A percentile compares a stretch with the other conserved stretches of the same genome.
phyloP scores from a whole-genome alignment of 768 basidiomycete genomes.

The Tylopilus felleus region DNA sequence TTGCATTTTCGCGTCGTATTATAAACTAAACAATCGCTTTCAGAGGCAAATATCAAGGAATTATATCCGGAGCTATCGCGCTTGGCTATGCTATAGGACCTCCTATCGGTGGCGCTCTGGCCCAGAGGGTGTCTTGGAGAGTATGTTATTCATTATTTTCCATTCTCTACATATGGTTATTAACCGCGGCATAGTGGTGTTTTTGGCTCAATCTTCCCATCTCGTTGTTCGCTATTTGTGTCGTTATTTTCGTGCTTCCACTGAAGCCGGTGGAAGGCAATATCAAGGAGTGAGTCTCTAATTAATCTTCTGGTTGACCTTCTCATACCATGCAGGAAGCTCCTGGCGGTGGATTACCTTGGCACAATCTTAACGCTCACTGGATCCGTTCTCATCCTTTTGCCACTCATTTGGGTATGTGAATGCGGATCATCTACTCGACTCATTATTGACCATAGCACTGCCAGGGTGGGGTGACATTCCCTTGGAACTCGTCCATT shows the following conservation, averaged over 20 bases:
- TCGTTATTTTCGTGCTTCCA: slow-evolving; percentile 62
- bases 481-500: slow-evolving; percentile 66
- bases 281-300: slow-evolving; percentile 40
- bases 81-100: slow-evolving; percentile 67
- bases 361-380: slow-evolving; percentile 57
- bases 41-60: slow-evolving; percentile 77
- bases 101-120: slow-evolving; percentile 61
- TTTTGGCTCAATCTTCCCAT: slow-evolving; percentile 72
- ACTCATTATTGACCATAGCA: not conserved
- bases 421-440: not conserved
- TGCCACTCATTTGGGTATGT: slow-evolving; percentile 70
- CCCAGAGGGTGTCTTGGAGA: slow-evolving; percentile 61
- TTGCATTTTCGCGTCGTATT: not conserved
- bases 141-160: slow-evolving; percentile 34
- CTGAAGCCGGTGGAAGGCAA: slow-evolving; percentile 65
- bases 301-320: not conserved
- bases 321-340: slow-evolving; percentile 43
- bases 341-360: slow-evolving; percentile 61
- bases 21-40: not conserved
- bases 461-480: slow-evolving; percentile 62
- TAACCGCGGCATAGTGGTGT: slow-evolving; percentile 50
- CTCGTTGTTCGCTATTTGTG: slow-evolving; percentile 48
- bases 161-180: not conserved
- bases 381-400: slow-evolving; percentile 59
- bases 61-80: slow-evolving; percentile 53